Evolutionary conservation across 2,329 filamentous ascomycete genomes (phyloP).

Genomic region (Fusarium pininemorale): DNA sequence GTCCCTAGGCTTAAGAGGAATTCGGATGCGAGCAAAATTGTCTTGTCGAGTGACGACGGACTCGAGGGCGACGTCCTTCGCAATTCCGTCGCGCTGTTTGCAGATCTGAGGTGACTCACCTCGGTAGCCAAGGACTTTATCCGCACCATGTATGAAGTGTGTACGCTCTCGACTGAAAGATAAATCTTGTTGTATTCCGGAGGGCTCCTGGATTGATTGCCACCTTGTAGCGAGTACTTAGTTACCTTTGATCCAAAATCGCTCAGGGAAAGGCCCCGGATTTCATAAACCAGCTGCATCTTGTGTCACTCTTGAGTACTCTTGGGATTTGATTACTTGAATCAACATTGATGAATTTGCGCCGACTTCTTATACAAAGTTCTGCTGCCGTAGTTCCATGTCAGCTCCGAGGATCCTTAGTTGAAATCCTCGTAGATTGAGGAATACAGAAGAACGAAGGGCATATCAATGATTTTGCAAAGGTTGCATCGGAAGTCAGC

Average conservation of each 20-base stretch:
- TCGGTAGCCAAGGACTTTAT: background rate
- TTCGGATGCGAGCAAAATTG: accelerated
- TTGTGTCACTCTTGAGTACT: background rate
- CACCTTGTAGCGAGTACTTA: accelerated
- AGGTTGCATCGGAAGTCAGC: accelerated
- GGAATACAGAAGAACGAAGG: no score
- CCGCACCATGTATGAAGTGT: background rate
- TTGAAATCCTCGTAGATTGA: accelerated
- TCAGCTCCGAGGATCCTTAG: background rate
- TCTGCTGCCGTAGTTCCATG: accelerated
- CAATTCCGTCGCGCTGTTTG: background rate
- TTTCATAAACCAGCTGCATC: background rate
- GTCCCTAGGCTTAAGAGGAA: background rate
- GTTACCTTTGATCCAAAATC: background rate
- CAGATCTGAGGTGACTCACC: background rate
- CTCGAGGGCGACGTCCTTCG: background rate
- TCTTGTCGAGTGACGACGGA: no score
- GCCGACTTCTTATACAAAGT: background rate
- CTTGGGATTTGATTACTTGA: background rate
- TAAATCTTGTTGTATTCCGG: background rate
- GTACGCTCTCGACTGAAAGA: background rate
- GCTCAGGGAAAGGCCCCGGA: background rate
- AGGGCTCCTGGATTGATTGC: background rate
- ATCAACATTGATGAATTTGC: background rate
- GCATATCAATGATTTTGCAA: accelerated